Percentiles rank a stretch among this genome's conserved stretches.
phyloP scores from a whole-genome alignment of 176 grass and related monocot genomes.

The Avena atlantica region DNA sequence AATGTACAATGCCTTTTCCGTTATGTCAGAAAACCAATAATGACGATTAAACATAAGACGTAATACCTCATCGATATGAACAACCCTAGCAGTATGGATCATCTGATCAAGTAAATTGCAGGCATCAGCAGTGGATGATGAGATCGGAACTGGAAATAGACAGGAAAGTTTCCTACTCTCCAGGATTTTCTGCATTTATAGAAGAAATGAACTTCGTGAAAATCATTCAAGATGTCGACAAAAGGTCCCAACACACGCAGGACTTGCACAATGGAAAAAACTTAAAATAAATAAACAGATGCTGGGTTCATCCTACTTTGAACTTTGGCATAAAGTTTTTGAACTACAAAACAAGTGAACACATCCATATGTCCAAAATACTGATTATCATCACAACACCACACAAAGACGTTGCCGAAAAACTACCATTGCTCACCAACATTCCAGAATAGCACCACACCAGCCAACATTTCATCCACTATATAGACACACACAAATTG shows the following conservation, averaged over 20 bases:
- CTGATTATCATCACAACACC: not conserved
- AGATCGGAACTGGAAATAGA: constrained; percentile 55
- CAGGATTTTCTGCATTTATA: constrained; percentile 55
- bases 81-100: constrained; percentile 59
- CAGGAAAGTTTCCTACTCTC: constrained; percentile 55
- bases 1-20: not conserved
- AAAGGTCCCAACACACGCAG: not conserved
- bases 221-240: constrained; percentile 20
- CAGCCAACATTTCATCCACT: not conserved
- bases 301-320: not conserved
- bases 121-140: constrained; percentile 44
- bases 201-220: not conserved
- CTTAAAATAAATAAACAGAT: not conserved
- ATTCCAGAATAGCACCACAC: constrained; percentile 5
- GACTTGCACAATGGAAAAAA: not conserved
- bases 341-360: not conserved
- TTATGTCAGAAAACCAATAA: not conserved
- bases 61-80: constrained; percentile 79
- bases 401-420: not conserved
- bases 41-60: not conserved
- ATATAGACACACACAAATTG: not conserved
- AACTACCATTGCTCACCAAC: not conserved
- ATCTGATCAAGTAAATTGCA: constrained; percentile 56
- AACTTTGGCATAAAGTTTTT: not conserved
- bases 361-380: not conserved